A percentile compares a stretch with the other conserved stretches of the same genome.
These are phyloP conservation scores for Dactylella cylindrospora DNA, from an alignment of 2,329 filamentous ascomycete genomes.

Conservation along the genomic window DNA sequence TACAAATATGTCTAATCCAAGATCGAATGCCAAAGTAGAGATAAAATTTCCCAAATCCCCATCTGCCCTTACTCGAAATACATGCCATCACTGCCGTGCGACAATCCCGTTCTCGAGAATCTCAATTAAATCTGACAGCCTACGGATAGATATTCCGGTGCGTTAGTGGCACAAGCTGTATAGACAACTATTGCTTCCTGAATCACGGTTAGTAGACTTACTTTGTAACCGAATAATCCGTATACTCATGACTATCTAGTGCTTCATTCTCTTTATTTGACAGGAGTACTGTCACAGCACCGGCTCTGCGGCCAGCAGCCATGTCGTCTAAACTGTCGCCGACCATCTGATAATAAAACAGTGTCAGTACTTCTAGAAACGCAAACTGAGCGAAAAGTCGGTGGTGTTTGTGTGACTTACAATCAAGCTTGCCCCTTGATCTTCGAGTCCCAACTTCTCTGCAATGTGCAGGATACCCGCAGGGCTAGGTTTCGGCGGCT, in stretches of 20 bases:
- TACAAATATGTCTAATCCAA: too few relatives aligned
- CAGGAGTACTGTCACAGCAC: conserved; percentile 86
- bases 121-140: conserved; percentile 73
- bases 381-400: too few relatives aligned
- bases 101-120: conserved; percentile 73
- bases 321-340: conserved; percentile 91
- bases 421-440: conserved; percentile 56
- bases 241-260: conserved; percentile 70
- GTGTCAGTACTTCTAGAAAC: too few relatives aligned
- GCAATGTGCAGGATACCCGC: conserved; percentile 87
- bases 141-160: conserved; percentile 48
- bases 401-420: too few relatives aligned
- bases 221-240: conserved; percentile 68
- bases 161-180: too few relatives aligned
- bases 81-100: conserved; percentile 15
- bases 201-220: conserved; percentile 31
- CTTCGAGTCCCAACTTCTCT: conserved; percentile 67
- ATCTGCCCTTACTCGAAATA: too few relatives aligned
- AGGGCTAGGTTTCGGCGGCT: conserved; percentile 81
- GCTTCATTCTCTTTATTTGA: conserved; percentile 77
- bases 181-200: too few relatives aligned
- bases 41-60: too few relatives aligned
- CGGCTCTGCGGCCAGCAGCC: conserved; percentile 77
- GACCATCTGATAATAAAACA: conserved; percentile 55
- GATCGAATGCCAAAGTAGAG: too few relatives aligned